These are phyloP conservation scores for Leccinum arenicola DNA, from an alignment of 768 basidiomycete species.

Conservation along the genomic window DNA sequence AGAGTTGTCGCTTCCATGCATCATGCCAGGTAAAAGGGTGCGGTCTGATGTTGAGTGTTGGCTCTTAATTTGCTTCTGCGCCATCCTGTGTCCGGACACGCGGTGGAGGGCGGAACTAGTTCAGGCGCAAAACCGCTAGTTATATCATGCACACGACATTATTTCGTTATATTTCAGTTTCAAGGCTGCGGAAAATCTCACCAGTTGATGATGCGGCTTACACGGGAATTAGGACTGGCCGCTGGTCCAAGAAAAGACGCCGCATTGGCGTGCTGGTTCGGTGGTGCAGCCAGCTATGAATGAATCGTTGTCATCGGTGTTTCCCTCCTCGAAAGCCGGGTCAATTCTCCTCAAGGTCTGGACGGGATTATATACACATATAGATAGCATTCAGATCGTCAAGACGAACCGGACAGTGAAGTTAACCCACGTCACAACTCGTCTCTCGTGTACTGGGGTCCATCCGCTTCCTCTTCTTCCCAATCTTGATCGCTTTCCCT, in stretches of 20 bases:
- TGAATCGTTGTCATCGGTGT: background rate
- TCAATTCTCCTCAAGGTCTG: background rate
- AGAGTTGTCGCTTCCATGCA: background rate
- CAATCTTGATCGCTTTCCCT: constrained; percentile 18
- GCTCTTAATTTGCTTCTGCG: background rate
- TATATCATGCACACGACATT: constrained; percentile 9
- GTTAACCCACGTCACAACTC: constrained; percentile 31
- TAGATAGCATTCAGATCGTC: constrained; percentile 16
- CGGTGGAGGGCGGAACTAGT: constrained; percentile 2
- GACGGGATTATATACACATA: background rate
- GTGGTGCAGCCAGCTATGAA: constrained; percentile 26
- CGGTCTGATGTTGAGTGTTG: background rate
- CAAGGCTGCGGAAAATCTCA: constrained; percentile 7
- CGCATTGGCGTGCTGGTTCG: constrained; percentile 8
- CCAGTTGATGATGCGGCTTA: constrained; percentile 1
- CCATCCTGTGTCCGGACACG: background rate
- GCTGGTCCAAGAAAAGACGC: constrained; percentile 6
- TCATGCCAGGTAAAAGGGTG: background rate
- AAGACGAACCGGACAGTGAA: constrained; percentile 14
- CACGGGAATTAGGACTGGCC: constrained; percentile 23
- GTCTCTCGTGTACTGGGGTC: constrained; percentile 28
- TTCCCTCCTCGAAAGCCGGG: constrained; percentile 3
- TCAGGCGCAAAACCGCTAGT: constrained; percentile 11
- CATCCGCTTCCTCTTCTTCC: constrained; percentile 33
- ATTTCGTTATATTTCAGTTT: constrained; percentile 7